Evolutionary conservation across 176 grass and related monocot genomes (phyloP).

Genomic region (Pharus latifolius): DNA sequence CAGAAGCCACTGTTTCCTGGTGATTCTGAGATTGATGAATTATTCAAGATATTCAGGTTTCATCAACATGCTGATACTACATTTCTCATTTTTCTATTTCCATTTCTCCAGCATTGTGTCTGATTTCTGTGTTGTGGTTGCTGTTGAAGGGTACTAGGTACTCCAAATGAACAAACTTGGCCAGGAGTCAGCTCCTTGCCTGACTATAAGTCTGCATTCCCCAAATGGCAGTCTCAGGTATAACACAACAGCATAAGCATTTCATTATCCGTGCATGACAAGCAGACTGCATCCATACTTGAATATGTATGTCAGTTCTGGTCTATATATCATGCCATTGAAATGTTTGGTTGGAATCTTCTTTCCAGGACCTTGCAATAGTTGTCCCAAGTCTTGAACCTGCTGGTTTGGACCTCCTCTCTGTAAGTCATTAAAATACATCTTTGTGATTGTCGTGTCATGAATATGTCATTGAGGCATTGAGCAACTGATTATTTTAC

Average conservation of each 20-base stretch:
- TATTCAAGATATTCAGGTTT: constrained; percentile 98
- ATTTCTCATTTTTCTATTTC: not conserved
- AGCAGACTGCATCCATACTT: not conserved
- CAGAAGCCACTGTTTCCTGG: constrained; percentile 81
- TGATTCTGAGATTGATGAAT: constrained; percentile 89
- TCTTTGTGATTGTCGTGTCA: not conserved
- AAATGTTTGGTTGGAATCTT: constrained; percentile 4
- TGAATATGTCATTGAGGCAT: not conserved
- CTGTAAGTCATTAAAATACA: constrained; percentile 41
- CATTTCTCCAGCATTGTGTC: not conserved
- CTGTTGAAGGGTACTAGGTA: constrained; percentile 57
- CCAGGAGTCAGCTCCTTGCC: constrained; percentile 69
- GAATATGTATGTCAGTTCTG: not conserved
- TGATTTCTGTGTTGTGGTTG: constrained; percentile 12
- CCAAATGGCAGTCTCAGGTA: constrained; percentile 82
- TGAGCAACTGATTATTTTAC: not conserved
- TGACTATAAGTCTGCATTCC: constrained; percentile 89
- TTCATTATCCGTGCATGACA: not conserved
- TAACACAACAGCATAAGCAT: not conserved
- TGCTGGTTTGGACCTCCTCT: constrained; percentile 74
- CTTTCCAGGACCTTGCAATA: constrained; percentile 48
- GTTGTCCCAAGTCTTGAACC: constrained; percentile 74
- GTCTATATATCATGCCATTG: not conserved
- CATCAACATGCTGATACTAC: not conserved
- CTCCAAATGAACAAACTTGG: constrained; percentile 91